A percentile compares a stretch with the other conserved stretches of the same genome.
phyloP scores from a whole-genome alignment of 148 eudicot genomes.

The Rhododendron molle region DNA sequence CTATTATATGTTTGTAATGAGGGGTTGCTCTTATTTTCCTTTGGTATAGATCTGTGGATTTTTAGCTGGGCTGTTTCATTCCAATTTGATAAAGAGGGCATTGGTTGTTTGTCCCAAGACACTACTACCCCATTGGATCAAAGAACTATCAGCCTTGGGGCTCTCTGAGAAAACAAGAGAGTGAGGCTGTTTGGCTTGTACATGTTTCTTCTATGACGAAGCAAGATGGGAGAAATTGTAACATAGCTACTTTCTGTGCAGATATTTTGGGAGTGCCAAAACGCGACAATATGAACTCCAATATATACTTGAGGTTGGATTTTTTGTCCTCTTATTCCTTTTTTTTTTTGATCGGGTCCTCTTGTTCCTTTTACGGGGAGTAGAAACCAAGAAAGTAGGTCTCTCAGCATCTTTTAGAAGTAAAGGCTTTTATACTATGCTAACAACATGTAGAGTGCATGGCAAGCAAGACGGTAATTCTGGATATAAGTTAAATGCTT shows the following conservation, averaged over 20 bases:
- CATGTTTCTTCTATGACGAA: neutral
- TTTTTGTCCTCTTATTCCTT: neutral
- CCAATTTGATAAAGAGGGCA: slow-evolving; percentile 62
- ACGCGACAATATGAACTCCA: slow-evolving; percentile 86
- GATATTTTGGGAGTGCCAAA: slow-evolving; percentile 74
- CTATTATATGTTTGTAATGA: neutral
- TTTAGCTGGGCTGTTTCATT: slow-evolving; percentile 77
- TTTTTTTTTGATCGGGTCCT: neutral
- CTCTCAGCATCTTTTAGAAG: neutral
- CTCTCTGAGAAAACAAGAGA: slow-evolving; percentile 76
- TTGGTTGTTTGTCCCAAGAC: slow-evolving; percentile 95
- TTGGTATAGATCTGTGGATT: slow-evolving; percentile 72
- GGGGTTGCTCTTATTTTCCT: neutral
- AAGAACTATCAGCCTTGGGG: slow-evolving; percentile 76
- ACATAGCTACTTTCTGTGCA: slow-evolving; percentile 25
- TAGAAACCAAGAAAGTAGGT: neutral
- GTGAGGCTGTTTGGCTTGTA: slow-evolving; percentile 42
- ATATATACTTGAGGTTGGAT: slow-evolving; percentile 75
- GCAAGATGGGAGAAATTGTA: neutral
- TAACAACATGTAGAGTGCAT: neutral
- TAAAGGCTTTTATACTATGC: neutral
- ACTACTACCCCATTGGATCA: slow-evolving; percentile 90
- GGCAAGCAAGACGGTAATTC: neutral
- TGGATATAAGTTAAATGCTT: neutral
- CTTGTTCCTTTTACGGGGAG: neutral